Evolutionary conservation across 2,329 filamentous ascomycete species (phyloP), one percentile per base, ranked within the genome.

Genomic region (Diaporthe sp.): DNA sequence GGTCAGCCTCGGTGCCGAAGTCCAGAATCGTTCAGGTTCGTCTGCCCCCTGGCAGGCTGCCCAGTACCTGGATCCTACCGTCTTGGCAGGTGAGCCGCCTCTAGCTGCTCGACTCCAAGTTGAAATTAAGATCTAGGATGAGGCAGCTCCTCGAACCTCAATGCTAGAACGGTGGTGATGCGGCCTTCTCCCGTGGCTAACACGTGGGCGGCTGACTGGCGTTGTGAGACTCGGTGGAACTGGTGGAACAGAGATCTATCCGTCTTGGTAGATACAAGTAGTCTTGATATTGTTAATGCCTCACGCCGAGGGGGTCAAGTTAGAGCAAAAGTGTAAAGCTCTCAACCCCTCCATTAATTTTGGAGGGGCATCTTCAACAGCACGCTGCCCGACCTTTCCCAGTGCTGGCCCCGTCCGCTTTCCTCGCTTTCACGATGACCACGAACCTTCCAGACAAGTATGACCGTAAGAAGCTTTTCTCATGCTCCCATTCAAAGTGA

Each of bases 401-500:
- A 27, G 2, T 27, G 42, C n/a, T 8, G 15, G 8, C 44, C 10
- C 70, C 15, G 15, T 15, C 19, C 25, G 10, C 6, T 32, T 27
- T 13, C 50, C 35, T 37, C 27, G 19, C 37, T 15, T 27, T 32
- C 37, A 47, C 13, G 10, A 55, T 74, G 22, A 47, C 63, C 68
- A 76, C 81, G 77, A 75, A 91, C 89, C 89, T 92, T 75, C 90
- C 90, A 9, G 85, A 85, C 76, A 87, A 86, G 76, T 92, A 92
- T 80, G 87, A 91, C 81, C 86, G 90, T 92, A 82, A 81, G 87
- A 82, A 27, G 35, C 35, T 6, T 44, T 30, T n/a, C 15, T 68
- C 42, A 55, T 51, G 13, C 35, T 22, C 42, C 65, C 44, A 53
- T 55, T 58, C 37, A 7, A 15, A 32, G 5, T n/a, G 15, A 7